Percentiles rank a stretch among this genome's conserved stretches.
These are phyloP conservation scores for Fusarium verrucosum DNA, from an alignment of 2,329 filamentous ascomycete species.

Conservation along the genomic window DNA sequence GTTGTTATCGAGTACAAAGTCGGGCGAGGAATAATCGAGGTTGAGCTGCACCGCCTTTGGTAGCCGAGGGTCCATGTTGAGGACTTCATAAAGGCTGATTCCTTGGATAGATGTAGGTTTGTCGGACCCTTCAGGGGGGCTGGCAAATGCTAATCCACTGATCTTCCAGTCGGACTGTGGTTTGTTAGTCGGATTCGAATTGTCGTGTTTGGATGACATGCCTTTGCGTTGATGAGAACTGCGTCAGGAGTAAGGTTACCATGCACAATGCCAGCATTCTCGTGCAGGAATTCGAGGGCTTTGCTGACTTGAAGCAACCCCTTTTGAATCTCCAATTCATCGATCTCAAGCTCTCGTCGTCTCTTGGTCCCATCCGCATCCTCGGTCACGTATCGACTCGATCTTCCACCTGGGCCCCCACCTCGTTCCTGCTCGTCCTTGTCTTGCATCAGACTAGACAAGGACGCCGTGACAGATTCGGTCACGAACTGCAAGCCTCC, in stretches of 20 bases:
- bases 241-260: constrained; percentile 94
- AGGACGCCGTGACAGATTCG: constrained; percentile 88
- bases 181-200: constrained; percentile 43
- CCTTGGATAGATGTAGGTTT: constrained; percentile 79
- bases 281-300: constrained; percentile 92
- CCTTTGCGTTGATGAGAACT: constrained; percentile 93
- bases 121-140: constrained; percentile 78
- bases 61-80: constrained; percentile 86
- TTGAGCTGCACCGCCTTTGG: constrained; percentile 86
- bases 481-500: constrained; percentile 96
- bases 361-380: constrained; percentile 77
- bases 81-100: constrained; percentile 81
- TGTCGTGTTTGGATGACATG: constrained; percentile 47
- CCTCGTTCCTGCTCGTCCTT: constrained; percentile 86
- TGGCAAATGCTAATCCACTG: constrained; percentile 90
- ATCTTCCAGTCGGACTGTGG: constrained; percentile 95
- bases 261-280: constrained; percentile 93
- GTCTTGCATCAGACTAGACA: constrained; percentile 81
- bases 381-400: constrained; percentile 83
- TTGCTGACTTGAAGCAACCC: constrained; percentile 92
- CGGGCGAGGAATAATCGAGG: constrained; percentile 92
- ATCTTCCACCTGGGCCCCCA: constrained; percentile 73
- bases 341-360: constrained; percentile 87
- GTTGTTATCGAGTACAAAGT: constrained; percentile 92
- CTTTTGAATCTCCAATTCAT: constrained; percentile 98